Evolutionary conservation across 148 eudicot genomes (phyloP).

Genomic region (Camellia japonica): DNA sequence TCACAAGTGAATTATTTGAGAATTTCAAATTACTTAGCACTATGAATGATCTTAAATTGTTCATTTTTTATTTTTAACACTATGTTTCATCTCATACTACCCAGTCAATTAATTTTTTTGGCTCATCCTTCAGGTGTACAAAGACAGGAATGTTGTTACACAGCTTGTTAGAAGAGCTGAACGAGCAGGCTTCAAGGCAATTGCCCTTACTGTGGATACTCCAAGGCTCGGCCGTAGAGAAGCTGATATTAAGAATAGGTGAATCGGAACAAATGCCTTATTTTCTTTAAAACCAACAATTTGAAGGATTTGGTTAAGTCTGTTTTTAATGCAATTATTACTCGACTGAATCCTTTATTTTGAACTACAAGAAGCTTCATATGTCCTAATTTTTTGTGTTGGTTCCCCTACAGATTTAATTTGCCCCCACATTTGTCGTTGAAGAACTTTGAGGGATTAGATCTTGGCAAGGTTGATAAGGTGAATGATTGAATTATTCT

Average conservation of each 20-base stretch:
- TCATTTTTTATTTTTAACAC: background rate
- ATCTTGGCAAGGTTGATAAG: slow-evolving; percentile 53
- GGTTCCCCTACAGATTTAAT: slow-evolving; percentile 47
- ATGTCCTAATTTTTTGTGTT: background rate
- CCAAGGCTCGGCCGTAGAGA: slow-evolving; percentile 91
- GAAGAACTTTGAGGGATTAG: slow-evolving; percentile 69
- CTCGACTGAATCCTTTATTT: background rate
- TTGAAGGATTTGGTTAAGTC: background rate
- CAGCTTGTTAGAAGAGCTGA: slow-evolving; percentile 90
- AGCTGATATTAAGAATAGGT: slow-evolving; percentile 97
- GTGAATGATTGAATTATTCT: slow-evolving; percentile 25
- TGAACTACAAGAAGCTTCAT: background rate
- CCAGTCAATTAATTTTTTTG: background rate
- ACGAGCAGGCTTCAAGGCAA: slow-evolving; percentile 89
- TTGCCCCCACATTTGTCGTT: slow-evolving; percentile 64
- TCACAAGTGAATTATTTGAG: background rate
- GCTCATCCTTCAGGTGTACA: slow-evolving; percentile 44
- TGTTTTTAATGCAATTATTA: background rate
- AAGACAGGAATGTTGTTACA: slow-evolving; percentile 61
- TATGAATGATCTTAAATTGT: background rate
- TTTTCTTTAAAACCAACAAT: background rate
- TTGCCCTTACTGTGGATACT: slow-evolving; percentile 88
- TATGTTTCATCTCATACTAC: background rate
- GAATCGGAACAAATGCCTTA: background rate
- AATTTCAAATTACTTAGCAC: background rate